phyloP scores from a whole-genome alignment of 192 early-diverging fungal genomes.

The Martensiomyces pterosporus region DNA sequence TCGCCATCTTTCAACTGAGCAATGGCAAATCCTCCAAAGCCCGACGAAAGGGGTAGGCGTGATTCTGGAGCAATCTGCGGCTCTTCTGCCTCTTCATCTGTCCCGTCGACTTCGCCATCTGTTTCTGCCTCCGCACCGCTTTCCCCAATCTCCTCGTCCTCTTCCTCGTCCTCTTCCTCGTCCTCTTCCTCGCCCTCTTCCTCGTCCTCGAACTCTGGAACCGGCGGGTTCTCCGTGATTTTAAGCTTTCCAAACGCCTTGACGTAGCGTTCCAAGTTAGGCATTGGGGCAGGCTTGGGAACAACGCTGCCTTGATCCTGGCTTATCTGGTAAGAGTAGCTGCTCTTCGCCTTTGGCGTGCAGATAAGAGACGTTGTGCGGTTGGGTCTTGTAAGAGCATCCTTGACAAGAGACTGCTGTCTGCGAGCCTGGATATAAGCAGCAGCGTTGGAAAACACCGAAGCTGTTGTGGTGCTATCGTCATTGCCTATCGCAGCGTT shows the following conservation, averaged over 20 bases:
- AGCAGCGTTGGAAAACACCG: conserved; percentile 21
- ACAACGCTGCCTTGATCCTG: background rate
- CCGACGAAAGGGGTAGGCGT: no score
- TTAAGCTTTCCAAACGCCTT: conserved; percentile 42
- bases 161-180: background rate
- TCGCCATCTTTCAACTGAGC: background rate
- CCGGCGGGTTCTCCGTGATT: conserved; percentile 1
- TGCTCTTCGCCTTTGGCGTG: conserved; percentile 10
- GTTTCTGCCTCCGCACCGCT: background rate
- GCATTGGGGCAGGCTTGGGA: conserved; percentile 20
- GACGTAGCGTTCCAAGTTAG: conserved; percentile 41
- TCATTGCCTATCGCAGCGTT: background rate
- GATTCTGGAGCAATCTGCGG: no score
- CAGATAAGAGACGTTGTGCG: conserved; percentile 21
- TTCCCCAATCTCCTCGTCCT: background rate
- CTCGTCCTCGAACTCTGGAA: background rate
- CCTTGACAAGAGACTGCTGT: conserved; percentile 25
- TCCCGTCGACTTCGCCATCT: background rate
- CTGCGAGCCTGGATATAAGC: conserved; percentile 21
- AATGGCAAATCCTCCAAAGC: no score
- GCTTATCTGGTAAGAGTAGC: background rate
- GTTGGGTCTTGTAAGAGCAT: conserved; percentile 22
- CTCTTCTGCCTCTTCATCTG: background rate
- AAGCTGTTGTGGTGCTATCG: conserved; percentile 1
- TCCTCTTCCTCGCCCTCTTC: background rate